These are phyloP conservation scores for Candida silvicultrix DNA, from an alignment of 805 yeast genomes.

Conservation along the genomic window DNA sequence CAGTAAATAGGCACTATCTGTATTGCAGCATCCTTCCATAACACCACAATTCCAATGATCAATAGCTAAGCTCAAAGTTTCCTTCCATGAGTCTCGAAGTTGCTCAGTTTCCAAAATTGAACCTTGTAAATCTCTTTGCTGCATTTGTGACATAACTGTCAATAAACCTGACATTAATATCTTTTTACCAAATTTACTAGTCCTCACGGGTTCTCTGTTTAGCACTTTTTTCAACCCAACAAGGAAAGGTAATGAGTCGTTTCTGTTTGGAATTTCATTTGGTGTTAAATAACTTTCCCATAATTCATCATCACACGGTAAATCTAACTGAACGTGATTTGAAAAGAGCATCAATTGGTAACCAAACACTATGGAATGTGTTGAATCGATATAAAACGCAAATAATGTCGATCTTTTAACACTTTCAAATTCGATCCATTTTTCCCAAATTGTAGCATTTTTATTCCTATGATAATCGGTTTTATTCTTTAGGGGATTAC, in stretches of 20 bases:
- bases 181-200: conserved; percentile 58
- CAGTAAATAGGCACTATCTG: conserved; percentile 16
- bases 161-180: conserved; percentile 61
- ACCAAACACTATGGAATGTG: conserved; percentile 74
- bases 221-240: conserved; percentile 51
- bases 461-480: conserved; percentile 24
- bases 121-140: conserved; percentile 61
- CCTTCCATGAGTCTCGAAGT: conserved; percentile 56
- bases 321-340: conserved; percentile 53
- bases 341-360: conserved; percentile 55
- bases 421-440: conserved; percentile 78
- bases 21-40: conserved; percentile 26
- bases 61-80: conserved; percentile 58
- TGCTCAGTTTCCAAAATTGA: conserved; percentile 38
- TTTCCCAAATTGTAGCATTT: conserved; percentile 38
- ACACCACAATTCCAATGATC: conserved; percentile 60
- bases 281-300: conserved; percentile 41
- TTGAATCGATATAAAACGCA: conserved; percentile 77
- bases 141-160: conserved; percentile 65
- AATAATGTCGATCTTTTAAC: conserved; percentile 72
- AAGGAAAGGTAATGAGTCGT: conserved; percentile 39
- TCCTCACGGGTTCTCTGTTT: conserved; percentile 39
- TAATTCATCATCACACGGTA: conserved; percentile 58
- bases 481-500: conserved; percentile 43
- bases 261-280: conserved; percentile 19